phyloP scores from a whole-genome alignment of 2,329 filamentous ascomycete genomes.

The Drechslerella dactyloides region DNA sequence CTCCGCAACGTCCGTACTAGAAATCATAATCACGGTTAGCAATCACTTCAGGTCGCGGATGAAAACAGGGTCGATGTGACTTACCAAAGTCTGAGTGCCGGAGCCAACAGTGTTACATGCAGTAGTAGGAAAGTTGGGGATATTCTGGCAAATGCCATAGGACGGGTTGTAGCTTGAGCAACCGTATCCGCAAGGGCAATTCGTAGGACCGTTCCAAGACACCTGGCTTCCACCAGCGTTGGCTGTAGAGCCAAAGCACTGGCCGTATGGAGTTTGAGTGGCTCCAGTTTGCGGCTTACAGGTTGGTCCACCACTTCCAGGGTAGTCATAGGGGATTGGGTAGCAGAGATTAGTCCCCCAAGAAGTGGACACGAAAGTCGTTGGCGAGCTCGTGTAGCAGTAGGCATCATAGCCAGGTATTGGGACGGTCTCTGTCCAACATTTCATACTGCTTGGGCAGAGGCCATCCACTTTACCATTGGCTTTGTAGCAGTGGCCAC shows the following conservation, averaged over 20 bases:
- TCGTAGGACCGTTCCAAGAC: constrained; percentile 30
- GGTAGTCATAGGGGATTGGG: constrained; percentile 36
- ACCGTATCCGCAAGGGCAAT: constrained; percentile 37
- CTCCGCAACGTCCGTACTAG: constrained; percentile 48
- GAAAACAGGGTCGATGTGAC: background rate
- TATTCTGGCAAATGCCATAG: constrained; percentile 35
- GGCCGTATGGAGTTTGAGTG: constrained; percentile 36
- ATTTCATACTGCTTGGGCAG: constrained; percentile 40
- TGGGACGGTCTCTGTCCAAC: constrained; percentile 36
- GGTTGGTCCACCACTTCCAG: constrained; percentile 29
- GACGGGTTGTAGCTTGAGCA: constrained; percentile 40
- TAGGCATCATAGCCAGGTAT: constrained; percentile 41
- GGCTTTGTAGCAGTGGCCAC: constrained; percentile 45
- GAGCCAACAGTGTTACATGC: constrained; percentile 25
- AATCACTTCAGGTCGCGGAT: background rate
- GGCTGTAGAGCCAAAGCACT: constrained; percentile 39
- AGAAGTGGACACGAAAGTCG: background rate
- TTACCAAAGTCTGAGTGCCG: constrained; percentile 48
- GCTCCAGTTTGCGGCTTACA: constrained; percentile 37
- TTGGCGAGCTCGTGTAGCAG: constrained; percentile 31
- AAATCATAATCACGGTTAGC: constrained; percentile 12
- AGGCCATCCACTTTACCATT: constrained; percentile 41
- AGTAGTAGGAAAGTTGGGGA: constrained; percentile 28
- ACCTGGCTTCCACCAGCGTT: constrained; percentile 33
- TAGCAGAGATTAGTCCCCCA: constrained; percentile 43